Base-by-base conservation (phyloP, 306 rosid species). In the Morella rubra region DNA sequence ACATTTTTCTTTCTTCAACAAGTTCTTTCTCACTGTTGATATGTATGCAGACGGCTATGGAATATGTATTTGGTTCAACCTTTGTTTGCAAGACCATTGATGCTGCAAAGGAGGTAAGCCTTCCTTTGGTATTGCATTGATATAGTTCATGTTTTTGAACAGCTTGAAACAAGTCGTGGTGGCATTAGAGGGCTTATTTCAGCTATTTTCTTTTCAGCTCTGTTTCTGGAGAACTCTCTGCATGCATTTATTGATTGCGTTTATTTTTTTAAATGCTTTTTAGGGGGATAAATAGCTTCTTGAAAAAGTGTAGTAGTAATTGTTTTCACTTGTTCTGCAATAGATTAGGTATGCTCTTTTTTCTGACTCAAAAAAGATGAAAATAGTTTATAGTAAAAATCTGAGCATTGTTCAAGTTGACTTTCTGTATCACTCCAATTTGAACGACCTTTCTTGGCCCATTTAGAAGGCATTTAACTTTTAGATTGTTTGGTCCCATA, bases 71-170 rank as follows among this genome's bases (percentile, higher is more conserved):
- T 75, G 98, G 98, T 73, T 92, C 98, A 76, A 92, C 98, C 72
- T 90, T 95, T 77, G 90, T 95, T 70, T 95, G 98, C 96, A 95
- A 90, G 85, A 90, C 80, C 22, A 77, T 46, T 62, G 87, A 88
- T 79, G 96, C 96, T 79, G 98, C 98, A 45, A 92, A 92, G 90
- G 92, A 95, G 97, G 98, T 95, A 92, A 68, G 76, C 44, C 40
- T 51, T 40, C 73, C 59, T 71, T 79, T 50, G 64, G 69, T 76
- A 74, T 70, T 44, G 72, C 19, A 56, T 42, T 73, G 58, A 22
- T 62, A 55, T 27, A 44, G 50, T 55, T 13, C 77, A 71, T 20
- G 37, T 54, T 24, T 13, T 52, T 79, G 32, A 65, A 73, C 81
- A 16, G 67, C 70, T 73, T 61, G 52, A 56, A 44, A 12, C 27